Base-by-base conservation (phyloP, 129 eudicot genomes). In the Flaveria ramosissima region DNA sequence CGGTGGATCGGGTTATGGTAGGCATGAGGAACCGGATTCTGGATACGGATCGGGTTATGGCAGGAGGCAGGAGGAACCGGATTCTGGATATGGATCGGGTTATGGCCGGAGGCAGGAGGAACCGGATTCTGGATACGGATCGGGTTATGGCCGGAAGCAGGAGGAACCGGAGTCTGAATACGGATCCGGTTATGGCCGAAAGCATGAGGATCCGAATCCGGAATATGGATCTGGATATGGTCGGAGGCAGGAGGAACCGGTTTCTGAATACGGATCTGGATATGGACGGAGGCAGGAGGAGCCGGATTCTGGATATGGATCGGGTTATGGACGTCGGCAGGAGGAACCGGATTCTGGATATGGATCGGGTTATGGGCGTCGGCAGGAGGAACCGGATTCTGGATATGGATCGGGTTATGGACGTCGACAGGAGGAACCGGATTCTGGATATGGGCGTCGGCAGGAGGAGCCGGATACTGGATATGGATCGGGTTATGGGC, bases 41-140 rank as follows among this genome's bases (percentile, higher is more conserved):
- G 96, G 79, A 10, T 85, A 90, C 2, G 90, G 87, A 71, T 86
- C 89, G 11, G 86, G 90, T 0, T 84, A 86, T 70, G 90, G 88
- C 0, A 30, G 84, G 10, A 48, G 82, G 10, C 70, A 45, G 39
- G 76, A 51, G 70, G 70, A 64, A 70, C 70, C 61, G 0, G 50
- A 65, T 3, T 23, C 85, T 20, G 91, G 82, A 9, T 82, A 84
- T 13, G 91, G 86, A 39, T 81, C 93, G 7, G 96, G 88, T 3
- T 82, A 84, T 62, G 92, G 92, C 7, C 71, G 82, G 7, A 48
- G 65, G 68, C 76, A 60, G 1, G 88, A 81, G 42, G 67, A 77
- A 21, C 70, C 80, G 2, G 52, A 21, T 23, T 21, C 89, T 0
- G 81, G 72, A 3, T 36, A 45, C 7, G 85, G 79, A 53, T 73